A percentile compares a stretch with the other conserved stretches of the same genome.
These are phyloP conservation scores for Aurantiochytrium sp. DNA, from an alignment of 108 stramenopile species.

Conservation along the genomic window DNA sequence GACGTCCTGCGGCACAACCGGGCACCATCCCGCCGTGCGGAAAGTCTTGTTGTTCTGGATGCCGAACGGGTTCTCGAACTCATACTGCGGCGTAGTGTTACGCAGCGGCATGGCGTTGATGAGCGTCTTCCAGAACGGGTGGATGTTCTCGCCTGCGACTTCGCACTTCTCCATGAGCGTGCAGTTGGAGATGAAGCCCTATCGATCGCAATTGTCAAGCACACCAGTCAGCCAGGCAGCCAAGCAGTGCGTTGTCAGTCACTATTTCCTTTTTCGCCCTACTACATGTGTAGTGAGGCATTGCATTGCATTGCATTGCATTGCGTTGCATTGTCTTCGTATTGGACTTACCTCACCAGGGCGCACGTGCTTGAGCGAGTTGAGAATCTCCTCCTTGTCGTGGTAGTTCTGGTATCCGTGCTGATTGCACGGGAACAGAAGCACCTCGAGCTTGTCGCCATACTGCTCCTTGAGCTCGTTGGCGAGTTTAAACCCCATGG, in stretches of 20 bases:
- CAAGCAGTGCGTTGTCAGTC: too few species aligned
- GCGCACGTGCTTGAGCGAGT: not conserved
- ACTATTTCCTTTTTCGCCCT: too few species aligned
- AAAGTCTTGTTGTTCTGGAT: not conserved
- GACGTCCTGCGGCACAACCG: not conserved
- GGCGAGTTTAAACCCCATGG: not conserved
- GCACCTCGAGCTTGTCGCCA: constrained; percentile 8
- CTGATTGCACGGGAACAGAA: not conserved
- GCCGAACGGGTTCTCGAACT: not conserved
- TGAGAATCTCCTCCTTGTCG: not conserved
- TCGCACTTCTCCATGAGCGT: constrained; percentile 12
- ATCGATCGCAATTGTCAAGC: too few species aligned
- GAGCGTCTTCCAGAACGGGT: not conserved
- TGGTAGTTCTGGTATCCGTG: not conserved
- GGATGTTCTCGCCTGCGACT: not conserved
- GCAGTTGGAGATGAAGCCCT: constrained; percentile 12
- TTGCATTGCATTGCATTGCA: too few species aligned
- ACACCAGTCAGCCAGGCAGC: too few species aligned
- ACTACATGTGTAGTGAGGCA: too few species aligned
- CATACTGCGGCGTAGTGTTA: not conserved
- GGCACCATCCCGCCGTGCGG: not conserved
- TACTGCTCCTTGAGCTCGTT: constrained; percentile 10
- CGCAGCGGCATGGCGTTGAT: not conserved
- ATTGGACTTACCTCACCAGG: not conserved
- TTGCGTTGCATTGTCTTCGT: too few species aligned